phyloP scores from a whole-genome alignment of 139 green algal species.

The Nannochloris sp. region DNA sequence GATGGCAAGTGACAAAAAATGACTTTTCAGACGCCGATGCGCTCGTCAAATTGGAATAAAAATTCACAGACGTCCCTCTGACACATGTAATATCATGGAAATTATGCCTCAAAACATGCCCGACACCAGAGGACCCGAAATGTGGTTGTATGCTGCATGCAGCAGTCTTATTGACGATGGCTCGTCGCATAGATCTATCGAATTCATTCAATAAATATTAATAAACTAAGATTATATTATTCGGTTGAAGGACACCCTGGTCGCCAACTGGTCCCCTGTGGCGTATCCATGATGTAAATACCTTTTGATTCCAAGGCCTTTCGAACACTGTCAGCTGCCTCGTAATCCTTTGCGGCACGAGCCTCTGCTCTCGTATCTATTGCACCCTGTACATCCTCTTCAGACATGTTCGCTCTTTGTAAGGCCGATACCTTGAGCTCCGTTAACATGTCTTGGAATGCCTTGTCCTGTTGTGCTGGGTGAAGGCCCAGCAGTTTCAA shows the following conservation, averaged over 20 bases:
- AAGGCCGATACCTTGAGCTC: constrained; percentile 64
- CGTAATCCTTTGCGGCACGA: constrained; percentile 73
- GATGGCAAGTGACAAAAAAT: constrained; percentile 72
- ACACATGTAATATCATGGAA: too few species aligned
- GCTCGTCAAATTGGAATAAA: too few species aligned
- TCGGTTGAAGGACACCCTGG: constrained; percentile 18
- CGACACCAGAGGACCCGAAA: too few species aligned
- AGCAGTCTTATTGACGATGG: too few species aligned
- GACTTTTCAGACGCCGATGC: neutral
- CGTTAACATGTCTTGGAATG: constrained; percentile 2
- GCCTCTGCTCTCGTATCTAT: constrained; percentile 40
- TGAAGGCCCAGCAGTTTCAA: constrained; percentile 36
- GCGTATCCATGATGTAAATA: constrained; percentile 68
- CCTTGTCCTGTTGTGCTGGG: neutral
- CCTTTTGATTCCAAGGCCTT: constrained; percentile 44
- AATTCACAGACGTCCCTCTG: too few species aligned
- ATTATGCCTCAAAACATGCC: too few species aligned
- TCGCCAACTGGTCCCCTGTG: constrained; percentile 59
- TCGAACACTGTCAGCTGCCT: constrained; percentile 47
- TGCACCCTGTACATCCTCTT: constrained; percentile 46
- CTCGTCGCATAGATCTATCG: too few species aligned
- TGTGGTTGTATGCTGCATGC: too few species aligned
- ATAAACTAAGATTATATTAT: neutral
- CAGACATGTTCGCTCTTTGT: constrained; percentile 50
- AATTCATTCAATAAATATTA: neutral